Evolutionary conservation across 148 eudicot species (phyloP).

Genomic region (Arctostaphylos glauca): DNA sequence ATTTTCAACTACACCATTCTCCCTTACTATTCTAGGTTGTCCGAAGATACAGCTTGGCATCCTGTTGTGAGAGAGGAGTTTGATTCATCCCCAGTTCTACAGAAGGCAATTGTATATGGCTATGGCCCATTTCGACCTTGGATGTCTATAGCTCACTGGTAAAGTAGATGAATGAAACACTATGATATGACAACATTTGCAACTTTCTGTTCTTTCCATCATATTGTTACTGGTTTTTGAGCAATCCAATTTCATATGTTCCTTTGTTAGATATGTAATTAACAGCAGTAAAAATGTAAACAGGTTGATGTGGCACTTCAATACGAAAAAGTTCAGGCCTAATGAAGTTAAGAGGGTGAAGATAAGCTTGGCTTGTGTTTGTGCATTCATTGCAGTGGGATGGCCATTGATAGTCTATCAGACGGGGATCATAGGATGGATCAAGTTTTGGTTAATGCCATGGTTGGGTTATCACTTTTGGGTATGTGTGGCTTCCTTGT

Average conservation of each 20-base stretch:
- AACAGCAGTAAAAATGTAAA: constrained; percentile 13
- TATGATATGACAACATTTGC: not conserved
- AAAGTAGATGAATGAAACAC: constrained; percentile 17
- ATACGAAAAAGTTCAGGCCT: constrained; percentile 70
- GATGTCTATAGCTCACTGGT: constrained; percentile 97
- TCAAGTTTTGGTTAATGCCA: constrained; percentile 97
- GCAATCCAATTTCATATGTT: not conserved
- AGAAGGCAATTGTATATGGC: constrained; percentile 69
- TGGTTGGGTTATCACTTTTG: constrained; percentile 99
- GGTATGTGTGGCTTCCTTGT: constrained; percentile 41
- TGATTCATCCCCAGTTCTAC: constrained; percentile 45
- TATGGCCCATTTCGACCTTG: constrained; percentile 87
- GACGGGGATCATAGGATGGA: constrained; percentile 79
- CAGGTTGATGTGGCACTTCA: constrained; percentile 76
- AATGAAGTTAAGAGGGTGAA: constrained; percentile 71
- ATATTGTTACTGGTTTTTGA: not conserved
- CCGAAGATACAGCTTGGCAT: constrained; percentile 90
- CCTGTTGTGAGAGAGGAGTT: constrained; percentile 64
- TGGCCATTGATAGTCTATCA: constrained; percentile 86
- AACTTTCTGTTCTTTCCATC: not conserved
- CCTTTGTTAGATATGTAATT: not conserved
- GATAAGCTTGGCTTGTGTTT: constrained; percentile 87
- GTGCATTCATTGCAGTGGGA: constrained; percentile 74
- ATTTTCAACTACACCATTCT: not conserved
- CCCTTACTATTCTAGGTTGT: constrained; percentile 46